Percentiles rank a stretch among this genome's conserved stretches.
These are phyloP conservation scores for Phascolomyces articulosus DNA, from an alignment of 371 early-diverging fungal species.

Conservation along the genomic window DNA sequence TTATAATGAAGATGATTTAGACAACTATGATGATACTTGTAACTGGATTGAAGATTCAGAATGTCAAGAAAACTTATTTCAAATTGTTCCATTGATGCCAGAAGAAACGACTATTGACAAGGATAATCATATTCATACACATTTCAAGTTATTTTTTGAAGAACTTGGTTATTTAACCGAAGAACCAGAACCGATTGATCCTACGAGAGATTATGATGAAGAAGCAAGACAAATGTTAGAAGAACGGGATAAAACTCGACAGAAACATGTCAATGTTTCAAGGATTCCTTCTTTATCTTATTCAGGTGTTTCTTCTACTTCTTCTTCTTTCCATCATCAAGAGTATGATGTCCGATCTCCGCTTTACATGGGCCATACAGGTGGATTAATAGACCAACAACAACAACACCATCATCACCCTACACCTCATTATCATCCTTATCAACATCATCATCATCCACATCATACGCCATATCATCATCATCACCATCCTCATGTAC, in stretches of 20 bases:
- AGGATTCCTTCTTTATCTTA: slow-evolving; percentile 24
- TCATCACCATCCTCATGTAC: not conserved
- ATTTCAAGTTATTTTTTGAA: slow-evolving; percentile 34
- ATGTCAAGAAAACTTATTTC: slow-evolving; percentile 44
- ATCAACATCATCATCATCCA: not conserved
- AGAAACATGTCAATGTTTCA: slow-evolving; percentile 21
- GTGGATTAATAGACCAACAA: not conserved
- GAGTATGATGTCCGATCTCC: slow-evolving; percentile 35
- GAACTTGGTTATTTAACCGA: slow-evolving; percentile 39
- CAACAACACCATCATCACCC: not conserved
- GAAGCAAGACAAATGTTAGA: slow-evolving; percentile 21
- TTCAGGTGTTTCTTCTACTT: slow-evolving; percentile 42
- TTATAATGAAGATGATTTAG: slow-evolving; percentile 9
- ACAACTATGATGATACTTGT: not conserved
- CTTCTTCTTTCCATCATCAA: slow-evolving; percentile 25
- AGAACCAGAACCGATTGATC: slow-evolving; percentile 47
- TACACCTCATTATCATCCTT: not conserved
- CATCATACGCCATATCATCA: not conserved
- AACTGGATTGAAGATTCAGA: slow-evolving; percentile 44
- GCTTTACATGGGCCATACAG: slow-evolving; percentile 30
- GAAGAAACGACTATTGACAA: slow-evolving; percentile 42
- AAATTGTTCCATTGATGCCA: slow-evolving; percentile 38
- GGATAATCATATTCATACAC: slow-evolving; percentile 38
- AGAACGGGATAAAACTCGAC: slow-evolving; percentile 25
- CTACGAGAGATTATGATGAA: slow-evolving; percentile 36